Percentiles rank a stretch among this genome's conserved stretches.
Conservation (phyloP, 345 rosid genomes). For the Rhizophora apiculata region DNA sequence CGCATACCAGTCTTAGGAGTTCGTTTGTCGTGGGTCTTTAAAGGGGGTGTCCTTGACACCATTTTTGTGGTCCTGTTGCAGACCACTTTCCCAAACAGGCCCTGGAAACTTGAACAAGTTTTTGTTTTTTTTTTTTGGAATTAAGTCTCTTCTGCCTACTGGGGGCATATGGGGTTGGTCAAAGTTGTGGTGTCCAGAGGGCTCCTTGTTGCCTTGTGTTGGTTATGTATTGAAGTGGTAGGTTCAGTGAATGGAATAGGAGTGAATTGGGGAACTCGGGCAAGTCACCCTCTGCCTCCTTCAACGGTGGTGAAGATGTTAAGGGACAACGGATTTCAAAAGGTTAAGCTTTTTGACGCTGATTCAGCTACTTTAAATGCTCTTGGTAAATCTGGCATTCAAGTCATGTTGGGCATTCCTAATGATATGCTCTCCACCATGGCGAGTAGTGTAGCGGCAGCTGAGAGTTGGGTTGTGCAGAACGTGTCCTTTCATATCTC, state of each 20-base stretch:
- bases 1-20: background rate
- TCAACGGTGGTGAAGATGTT: slow-evolving; percentile 17
- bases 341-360: slow-evolving; percentile 28
- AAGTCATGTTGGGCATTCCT: slow-evolving; percentile 28
- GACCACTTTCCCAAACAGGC: background rate
- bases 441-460: slow-evolving; percentile 8
- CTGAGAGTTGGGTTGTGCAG: slow-evolving; percentile 19
- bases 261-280: slow-evolving; percentile 27
- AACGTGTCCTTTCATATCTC: slow-evolving; percentile 17
- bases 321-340: slow-evolving; percentile 20
- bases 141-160: background rate
- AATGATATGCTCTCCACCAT: slow-evolving; percentile 22
- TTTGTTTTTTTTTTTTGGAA: background rate
- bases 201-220: slow-evolving; percentile 4
- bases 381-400: slow-evolving; percentile 17
- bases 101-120: background rate
- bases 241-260: slow-evolving; percentile 14
- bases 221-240: slow-evolving; percentile 3
- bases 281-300: slow-evolving; percentile 21
- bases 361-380: slow-evolving; percentile 16
- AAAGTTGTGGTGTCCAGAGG: background rate
- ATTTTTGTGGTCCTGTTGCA: background rate
- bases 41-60: background rate
- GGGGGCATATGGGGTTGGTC: background rate
- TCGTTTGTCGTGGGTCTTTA: background rate